Conservation (phyloP, 345 rosid genomes). For the Salix udensis region DNA sequence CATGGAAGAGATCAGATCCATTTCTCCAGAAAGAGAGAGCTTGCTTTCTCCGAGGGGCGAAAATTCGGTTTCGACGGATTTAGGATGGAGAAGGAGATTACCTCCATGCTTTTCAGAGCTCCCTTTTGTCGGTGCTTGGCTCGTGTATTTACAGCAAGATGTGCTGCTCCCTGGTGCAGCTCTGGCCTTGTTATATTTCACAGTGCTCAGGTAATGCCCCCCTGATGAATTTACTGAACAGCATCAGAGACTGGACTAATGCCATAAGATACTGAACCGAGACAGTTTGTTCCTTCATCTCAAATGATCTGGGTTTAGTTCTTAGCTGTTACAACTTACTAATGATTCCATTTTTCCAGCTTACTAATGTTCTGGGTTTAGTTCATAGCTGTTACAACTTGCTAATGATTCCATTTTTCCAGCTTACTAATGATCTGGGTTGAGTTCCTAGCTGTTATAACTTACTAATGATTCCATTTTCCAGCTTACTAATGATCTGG, state of each 20-base stretch:
- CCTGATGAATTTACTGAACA: neutral
- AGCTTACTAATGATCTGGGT: neutral
- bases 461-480: neutral
- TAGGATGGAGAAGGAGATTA: constrained; percentile 23
- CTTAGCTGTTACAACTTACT: neutral
- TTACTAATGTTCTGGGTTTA: neutral
- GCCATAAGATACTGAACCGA: neutral
- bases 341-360: constrained; percentile 26
- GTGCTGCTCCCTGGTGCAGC: constrained; percentile 67
- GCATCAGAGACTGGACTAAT: neutral
- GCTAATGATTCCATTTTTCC: neutral
- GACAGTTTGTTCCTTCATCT: neutral
- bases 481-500: constrained; percentile 23
- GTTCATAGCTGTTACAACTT: neutral
- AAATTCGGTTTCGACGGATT: constrained; percentile 7
- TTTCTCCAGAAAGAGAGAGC: constrained; percentile 14
- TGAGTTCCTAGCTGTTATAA: neutral
- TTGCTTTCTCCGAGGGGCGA: constrained; percentile 4
- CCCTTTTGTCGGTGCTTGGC: constrained; percentile 61
- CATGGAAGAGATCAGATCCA: constrained; percentile 9
- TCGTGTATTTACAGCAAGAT: constrained; percentile 56
- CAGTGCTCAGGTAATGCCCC: constrained; percentile 64
- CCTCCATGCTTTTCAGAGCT: constrained; percentile 34
- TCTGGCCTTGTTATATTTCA: constrained; percentile 69
- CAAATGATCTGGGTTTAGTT: neutral